Evolutionary conservation across 169 alveolate genomes (phyloP).

Genomic region (Cardiosporidium cionae): DNA sequence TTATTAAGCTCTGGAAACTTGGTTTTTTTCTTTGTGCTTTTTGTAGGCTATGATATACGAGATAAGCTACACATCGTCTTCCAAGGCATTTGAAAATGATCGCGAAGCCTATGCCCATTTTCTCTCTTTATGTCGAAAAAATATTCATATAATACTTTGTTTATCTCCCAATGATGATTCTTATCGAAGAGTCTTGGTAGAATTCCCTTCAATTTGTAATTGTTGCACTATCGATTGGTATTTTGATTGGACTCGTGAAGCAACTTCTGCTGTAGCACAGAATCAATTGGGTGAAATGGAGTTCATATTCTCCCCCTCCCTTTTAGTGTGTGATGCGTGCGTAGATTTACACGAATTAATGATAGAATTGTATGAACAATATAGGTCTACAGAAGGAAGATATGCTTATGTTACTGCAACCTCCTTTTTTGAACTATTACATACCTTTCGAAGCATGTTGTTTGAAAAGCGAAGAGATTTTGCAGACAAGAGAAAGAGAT

Average conservation of each 20-base stretch:
- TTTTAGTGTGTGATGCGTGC: too few species aligned
- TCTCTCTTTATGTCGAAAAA: constrained; percentile 83
- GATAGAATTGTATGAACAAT: too few species aligned
- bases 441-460: too few species aligned
- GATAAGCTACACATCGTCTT: not conserved
- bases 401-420: not conserved
- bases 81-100: not conserved
- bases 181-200: constrained; percentile 87
- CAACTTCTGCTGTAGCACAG: constrained; percentile 47
- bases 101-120: constrained; percentile 35
- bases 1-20: not conserved
- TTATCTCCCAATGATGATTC: constrained; percentile 92
- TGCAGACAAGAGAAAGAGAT: too few species aligned
- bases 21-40: not conserved
- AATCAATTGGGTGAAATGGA: constrained; percentile 10
- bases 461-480: too few species aligned
- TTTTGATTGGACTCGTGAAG: constrained; percentile 77
- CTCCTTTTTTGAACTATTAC: not conserved
- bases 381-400: not conserved
- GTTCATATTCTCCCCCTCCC: too few species aligned
- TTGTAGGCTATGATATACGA: not conserved
- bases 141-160: constrained; percentile 83
- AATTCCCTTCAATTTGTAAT: constrained; percentile 91
- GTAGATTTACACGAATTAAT: too few species aligned
- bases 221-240: constrained; percentile 93